phyloP scores from a whole-genome alignment of 495 filamentous ascomycete genomes.

The Penicillium samsonianum region DNA sequence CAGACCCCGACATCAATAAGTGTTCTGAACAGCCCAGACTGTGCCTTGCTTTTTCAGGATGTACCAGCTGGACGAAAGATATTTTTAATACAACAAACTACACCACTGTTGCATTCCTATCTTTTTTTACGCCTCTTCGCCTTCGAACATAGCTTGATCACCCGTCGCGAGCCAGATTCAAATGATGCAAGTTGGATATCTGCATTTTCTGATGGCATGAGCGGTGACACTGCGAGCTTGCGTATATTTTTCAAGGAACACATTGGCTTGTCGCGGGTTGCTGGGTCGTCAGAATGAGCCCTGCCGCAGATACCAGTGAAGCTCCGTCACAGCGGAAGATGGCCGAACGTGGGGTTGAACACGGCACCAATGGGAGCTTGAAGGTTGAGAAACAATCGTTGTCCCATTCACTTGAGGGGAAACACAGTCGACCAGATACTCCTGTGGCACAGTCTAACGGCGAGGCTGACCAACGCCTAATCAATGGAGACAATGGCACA shows the following conservation, averaged over 20 bases:
- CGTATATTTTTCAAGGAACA: neutral
- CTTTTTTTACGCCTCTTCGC: neutral
- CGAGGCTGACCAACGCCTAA: neutral
- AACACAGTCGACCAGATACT: neutral
- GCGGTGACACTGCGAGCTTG: neutral
- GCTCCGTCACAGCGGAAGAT: slow-evolving; percentile 13
- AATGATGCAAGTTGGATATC: neutral
- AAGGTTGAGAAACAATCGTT: neutral
- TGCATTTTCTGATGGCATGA: slow-evolving; percentile 5
- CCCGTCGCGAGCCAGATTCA: neutral
- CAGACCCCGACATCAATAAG: slow-evolving; percentile 11
- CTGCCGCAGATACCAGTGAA: slow-evolving; percentile 11
- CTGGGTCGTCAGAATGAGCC: slow-evolving; percentile 12
- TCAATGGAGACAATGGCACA: neutral
- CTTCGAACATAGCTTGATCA: neutral
- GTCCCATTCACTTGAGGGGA: too few relatives aligned
- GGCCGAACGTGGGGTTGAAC: slow-evolving; percentile 5
- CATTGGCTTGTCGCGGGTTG: neutral
- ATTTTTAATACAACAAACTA: neutral
- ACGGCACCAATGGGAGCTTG: neutral
- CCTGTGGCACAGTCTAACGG: neutral
- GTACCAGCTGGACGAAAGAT: neutral
- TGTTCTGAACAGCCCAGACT: neutral
- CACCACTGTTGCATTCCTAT: neutral
- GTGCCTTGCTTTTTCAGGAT: neutral